A percentile compares a stretch with the other conserved stretches of the same genome.
Evolutionary conservation across 257 asterid genomes (phyloP).

Genomic region (Capsicum rhomboideum): DNA sequence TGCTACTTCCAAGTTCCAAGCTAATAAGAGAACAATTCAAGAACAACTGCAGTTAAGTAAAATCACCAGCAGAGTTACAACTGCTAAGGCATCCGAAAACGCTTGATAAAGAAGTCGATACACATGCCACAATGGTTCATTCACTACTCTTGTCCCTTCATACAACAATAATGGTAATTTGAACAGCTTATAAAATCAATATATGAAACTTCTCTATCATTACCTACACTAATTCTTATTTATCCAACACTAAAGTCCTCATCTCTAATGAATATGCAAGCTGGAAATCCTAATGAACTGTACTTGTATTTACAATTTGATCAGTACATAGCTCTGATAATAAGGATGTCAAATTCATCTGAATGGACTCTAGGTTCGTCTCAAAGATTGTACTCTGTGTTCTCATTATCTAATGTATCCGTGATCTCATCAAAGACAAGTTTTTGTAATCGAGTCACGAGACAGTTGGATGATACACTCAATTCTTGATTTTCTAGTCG

Average conservation of each 20-base stretch:
- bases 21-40: not conserved
- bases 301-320: not conserved
- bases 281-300: not conserved
- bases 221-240: not conserved
- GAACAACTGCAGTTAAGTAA: not conserved
- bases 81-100: not conserved
- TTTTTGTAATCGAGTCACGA: not conserved
- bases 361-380: not conserved
- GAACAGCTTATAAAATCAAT: not conserved
- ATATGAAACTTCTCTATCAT: not conserved
- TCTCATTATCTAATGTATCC: not conserved
- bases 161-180: not conserved
- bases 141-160: not conserved
- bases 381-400: not conserved
- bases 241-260: not conserved
- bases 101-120: not conserved
- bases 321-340: not conserved
- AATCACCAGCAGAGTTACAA: not conserved
- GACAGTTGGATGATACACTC: not conserved
- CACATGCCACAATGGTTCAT: not conserved
- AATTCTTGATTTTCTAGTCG: conserved; percentile 1
- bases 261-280: not conserved
- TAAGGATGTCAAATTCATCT: not conserved
- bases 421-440: conserved; percentile 1
- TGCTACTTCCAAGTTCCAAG: not conserved